Base-by-base conservation (phyloP, 805 yeast genomes). In the Saccharomycopsis vini region DNA sequence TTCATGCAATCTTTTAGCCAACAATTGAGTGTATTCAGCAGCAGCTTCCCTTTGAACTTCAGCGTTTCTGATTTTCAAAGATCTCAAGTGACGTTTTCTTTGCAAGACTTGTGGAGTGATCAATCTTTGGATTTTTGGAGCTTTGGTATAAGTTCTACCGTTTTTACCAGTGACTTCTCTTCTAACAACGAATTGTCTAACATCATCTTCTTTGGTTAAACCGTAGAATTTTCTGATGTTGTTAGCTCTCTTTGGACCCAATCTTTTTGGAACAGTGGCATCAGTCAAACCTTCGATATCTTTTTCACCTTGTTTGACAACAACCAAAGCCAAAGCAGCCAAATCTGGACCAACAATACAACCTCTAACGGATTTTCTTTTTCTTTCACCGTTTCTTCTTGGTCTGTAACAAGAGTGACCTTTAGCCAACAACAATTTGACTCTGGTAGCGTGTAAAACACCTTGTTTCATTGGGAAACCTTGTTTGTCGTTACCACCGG, bases 401-500 rank as follows among this genome's bases (percentile, higher is more conserved):
- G 95, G 94, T 81, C 98, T 90, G 95, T 92, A 92, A 80, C 97
- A 90, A 62, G 97, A 86, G 77, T 76, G 82, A 66, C 90, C 95
- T 75, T 87, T 81, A 61, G 95, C 71, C 68, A 92, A 78, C 68
- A 92, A 80, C 64, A 92, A 81, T 71, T 85, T 88, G 63, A 92
- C 97, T 82, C 98, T 94, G 81, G 94, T 88, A 75, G 98, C 97
- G 79, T 87, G 92, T 81, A 92, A 77, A 58, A 92, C 98, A 83
- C 98, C 98, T 77, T 94, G 98, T 76, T 89, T 92, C 98, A 94
- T 92, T 76, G 98, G 97, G 96, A 92, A 92, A 78, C 98, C 98
- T 79, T 92, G 98, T 78, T 92, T 92, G 79, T 92, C 98, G 84
- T 92, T 92, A 82, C 98, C 98, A 69, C 98, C 98, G 63, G 97